These are phyloP conservation scores for Rhizophora apiculata DNA, from an alignment of 345 rosid genomes.

Conservation along the genomic window DNA sequence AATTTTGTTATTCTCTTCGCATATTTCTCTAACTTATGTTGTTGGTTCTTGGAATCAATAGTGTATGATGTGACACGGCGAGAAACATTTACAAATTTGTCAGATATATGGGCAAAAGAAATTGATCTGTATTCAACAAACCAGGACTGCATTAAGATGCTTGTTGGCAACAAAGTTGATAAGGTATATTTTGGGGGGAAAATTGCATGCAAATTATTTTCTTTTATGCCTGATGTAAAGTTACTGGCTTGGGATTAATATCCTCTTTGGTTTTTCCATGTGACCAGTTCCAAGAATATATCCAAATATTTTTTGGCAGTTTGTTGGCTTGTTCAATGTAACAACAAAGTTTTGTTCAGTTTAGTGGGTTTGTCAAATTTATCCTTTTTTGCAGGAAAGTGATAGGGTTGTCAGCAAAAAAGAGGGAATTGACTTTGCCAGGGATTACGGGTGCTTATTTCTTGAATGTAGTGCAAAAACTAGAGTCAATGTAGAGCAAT, in stretches of 20 bases:
- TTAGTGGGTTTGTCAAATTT: background rate
- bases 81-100: conserved; percentile 87
- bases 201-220: background rate
- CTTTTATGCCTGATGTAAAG: background rate
- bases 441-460: conserved; percentile 88
- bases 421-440: conserved; percentile 84
- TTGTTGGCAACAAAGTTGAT: conserved; percentile 95
- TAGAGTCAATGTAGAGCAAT: conserved; percentile 79
- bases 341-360: background rate
- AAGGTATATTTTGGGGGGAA: conserved; percentile 42
- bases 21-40: background rate
- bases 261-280: too few species aligned
- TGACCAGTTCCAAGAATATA: too few species aligned
- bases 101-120: conserved; percentile 95
- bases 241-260: too few species aligned
- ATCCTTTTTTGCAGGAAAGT: conserved; percentile 57
- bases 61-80: conserved; percentile 89
- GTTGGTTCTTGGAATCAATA: conserved; percentile 15
- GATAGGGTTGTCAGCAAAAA: conserved; percentile 86
- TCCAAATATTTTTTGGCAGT: too few species aligned
- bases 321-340: too few species aligned
- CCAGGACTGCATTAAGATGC: conserved; percentile 96
- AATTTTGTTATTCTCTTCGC: background rate
- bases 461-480: conserved; percentile 96
- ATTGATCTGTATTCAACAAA: conserved; percentile 87